Conservation (phyloP, 768 basidiomycete species). For the Clavaria fumosa region DNA sequence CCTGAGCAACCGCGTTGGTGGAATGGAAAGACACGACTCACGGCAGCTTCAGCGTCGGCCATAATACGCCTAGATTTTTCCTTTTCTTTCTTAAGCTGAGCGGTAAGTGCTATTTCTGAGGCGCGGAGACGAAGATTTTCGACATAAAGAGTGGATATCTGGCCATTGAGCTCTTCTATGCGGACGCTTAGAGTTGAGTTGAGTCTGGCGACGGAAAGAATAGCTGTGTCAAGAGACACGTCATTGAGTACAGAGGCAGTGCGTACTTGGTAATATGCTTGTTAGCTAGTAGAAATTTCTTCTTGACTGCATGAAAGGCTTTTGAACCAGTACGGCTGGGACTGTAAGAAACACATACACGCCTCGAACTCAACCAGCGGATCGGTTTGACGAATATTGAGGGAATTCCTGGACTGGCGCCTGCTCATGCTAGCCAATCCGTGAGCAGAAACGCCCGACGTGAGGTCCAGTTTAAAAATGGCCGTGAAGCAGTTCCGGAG, state of each 20-base stretch:
- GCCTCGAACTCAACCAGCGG: too few relatives aligned
- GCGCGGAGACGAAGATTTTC: conserved; percentile 74
- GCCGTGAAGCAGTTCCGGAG: too few relatives aligned
- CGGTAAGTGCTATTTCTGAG: conserved; percentile 59
- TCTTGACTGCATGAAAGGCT: conserved; percentile 72
- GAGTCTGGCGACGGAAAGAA: conserved; percentile 49
- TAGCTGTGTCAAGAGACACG: too few relatives aligned
- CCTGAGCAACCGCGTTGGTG: background rate
- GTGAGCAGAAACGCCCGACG: too few relatives aligned
- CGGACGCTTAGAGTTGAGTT: conserved; percentile 76
- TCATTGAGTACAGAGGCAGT: too few relatives aligned
- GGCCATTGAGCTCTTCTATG: conserved; percentile 70
- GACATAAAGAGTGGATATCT: conserved; percentile 67
- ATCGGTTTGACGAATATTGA: too few relatives aligned
- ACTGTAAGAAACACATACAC: too few relatives aligned
- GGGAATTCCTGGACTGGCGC: too few relatives aligned
- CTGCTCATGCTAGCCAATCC: too few relatives aligned
- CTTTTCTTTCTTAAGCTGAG: conserved; percentile 67
- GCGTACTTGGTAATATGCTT: conserved; percentile 82
- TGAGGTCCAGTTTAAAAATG: too few relatives aligned
- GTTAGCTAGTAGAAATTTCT: conserved; percentile 81
- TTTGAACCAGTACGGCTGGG: too few relatives aligned
- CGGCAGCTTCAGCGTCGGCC: conserved; percentile 60
- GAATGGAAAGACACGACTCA: conserved; percentile 19
- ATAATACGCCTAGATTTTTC: conserved; percentile 62